phyloP scores from a whole-genome alignment of 2,329 filamentous ascomycete species.

The Sporothrix variecibatus region DNA sequence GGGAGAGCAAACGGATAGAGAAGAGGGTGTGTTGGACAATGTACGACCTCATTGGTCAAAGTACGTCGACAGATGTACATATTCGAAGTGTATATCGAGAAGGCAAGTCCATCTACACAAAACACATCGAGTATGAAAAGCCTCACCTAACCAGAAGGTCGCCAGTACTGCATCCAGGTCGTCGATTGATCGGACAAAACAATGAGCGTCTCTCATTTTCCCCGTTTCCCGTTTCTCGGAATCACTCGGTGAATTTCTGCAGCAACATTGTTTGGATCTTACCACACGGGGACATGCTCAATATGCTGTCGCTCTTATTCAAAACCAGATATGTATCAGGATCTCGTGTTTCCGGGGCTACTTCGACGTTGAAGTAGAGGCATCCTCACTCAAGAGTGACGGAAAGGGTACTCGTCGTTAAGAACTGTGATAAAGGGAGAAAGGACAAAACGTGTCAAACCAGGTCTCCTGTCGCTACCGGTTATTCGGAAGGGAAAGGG shows the following conservation, averaged over 20 bases:
- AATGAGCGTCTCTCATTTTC: not conserved
- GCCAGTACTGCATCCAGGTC: not conserved
- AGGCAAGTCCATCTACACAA: constrained; percentile 2
- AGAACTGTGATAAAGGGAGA: not conserved
- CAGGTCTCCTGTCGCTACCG: not conserved
- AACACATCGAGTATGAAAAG: not conserved
- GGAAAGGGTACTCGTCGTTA: not conserved
- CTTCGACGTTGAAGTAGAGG: not conserved
- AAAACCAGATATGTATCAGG: constrained; percentile 6
- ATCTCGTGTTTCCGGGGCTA: constrained; percentile 3
- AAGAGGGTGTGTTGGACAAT: not conserved
- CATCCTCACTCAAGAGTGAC: not conserved
- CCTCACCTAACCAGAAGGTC: not conserved
- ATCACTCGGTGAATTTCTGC: not conserved
- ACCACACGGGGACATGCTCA: not conserved
- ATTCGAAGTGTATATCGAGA: not conserved
- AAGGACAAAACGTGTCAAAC: not conserved
- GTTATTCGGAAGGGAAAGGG: not conserved
- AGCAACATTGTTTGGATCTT: not conserved
- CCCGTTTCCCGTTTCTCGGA: not conserved
- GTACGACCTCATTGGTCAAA: not conserved
- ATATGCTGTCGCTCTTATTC: not conserved
- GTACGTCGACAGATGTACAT: not conserved
- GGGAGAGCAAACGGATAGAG: not conserved
- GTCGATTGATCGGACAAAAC: not conserved